Conservation (phyloP, 75 land plant species). For the Larix kaempferi region DNA sequence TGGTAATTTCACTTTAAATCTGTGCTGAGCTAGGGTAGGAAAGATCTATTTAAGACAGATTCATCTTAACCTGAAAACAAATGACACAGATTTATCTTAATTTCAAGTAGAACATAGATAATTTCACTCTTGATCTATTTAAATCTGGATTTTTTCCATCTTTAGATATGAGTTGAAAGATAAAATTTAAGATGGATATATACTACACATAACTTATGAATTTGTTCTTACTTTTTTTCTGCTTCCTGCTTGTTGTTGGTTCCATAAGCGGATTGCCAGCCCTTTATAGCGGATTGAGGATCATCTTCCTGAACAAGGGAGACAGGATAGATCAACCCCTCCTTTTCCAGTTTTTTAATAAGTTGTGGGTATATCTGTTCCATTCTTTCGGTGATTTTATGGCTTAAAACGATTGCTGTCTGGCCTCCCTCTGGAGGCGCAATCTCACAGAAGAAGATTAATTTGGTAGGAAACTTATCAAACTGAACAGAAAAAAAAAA, state of each 20-base stretch:
- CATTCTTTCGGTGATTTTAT: conserved; percentile 6
- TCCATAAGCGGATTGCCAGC: neutral
- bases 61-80: too few relatives aligned
- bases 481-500: neutral
- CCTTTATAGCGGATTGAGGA: conserved; percentile 14
- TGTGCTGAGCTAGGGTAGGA: too few relatives aligned
- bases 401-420: conserved; percentile 7
- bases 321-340: neutral
- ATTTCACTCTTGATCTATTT: too few relatives aligned
- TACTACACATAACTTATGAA: neutral
- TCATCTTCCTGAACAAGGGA: neutral
- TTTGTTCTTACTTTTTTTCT: neutral
- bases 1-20: too few relatives aligned
- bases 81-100: too few relatives aligned
- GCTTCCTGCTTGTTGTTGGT: neutral
- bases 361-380: neutral
- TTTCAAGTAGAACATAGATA: too few relatives aligned
- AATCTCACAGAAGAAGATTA: conserved; percentile 11
- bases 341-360: neutral
- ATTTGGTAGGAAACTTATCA: conserved; percentile 11
- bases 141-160: too few relatives aligned
- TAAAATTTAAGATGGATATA: neutral
- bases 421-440: conserved; percentile 16
- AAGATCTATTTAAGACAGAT: too few relatives aligned
- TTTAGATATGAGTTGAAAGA: too few relatives aligned